Conservation (phyloP, 345 rosid species). For the Corchorus capsularis region DNA sequence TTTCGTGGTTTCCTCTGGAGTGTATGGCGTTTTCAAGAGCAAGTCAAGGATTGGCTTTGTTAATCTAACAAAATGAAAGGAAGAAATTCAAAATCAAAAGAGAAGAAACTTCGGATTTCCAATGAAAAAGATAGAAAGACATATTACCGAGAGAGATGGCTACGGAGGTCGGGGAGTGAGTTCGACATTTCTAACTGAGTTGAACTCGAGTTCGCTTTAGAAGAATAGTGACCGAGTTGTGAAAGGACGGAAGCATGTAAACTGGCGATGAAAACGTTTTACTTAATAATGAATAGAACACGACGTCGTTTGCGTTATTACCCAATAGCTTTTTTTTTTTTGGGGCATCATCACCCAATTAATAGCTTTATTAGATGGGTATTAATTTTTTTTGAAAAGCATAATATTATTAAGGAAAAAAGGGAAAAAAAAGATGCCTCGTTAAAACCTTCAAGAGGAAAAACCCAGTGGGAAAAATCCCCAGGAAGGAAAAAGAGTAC, state of each 20-base stretch:
- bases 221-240: not conserved
- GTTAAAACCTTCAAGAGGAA: no score
- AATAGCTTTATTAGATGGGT: no score
- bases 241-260: not conserved
- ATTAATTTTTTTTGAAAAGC: no score
- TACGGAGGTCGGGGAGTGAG: slow-evolving; percentile 39
- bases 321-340: no score
- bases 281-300: not conserved
- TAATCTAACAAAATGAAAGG: slow-evolving; percentile 36
- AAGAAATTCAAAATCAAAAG: not conserved
- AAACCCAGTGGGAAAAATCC: no score
- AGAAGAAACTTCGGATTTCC: not conserved
- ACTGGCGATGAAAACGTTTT: not conserved
- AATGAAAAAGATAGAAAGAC: not conserved
- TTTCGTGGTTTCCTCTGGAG: slow-evolving; percentile 46
- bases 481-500: no score
- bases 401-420: no score
- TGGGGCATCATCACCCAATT: no score
- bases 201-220: not conserved
- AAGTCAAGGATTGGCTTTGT: slow-evolving; percentile 39
- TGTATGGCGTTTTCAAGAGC: slow-evolving; percentile 43
- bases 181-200: slow-evolving; percentile 33
- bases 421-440: no score
- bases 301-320: not conserved
- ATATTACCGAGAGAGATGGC: slow-evolving; percentile 50